A percentile compares a stretch with the other conserved stretches of the same genome.
Evolutionary conservation across 2,329 filamentous ascomycete species (phyloP).

Genomic region (Diplodia seriata): DNA sequence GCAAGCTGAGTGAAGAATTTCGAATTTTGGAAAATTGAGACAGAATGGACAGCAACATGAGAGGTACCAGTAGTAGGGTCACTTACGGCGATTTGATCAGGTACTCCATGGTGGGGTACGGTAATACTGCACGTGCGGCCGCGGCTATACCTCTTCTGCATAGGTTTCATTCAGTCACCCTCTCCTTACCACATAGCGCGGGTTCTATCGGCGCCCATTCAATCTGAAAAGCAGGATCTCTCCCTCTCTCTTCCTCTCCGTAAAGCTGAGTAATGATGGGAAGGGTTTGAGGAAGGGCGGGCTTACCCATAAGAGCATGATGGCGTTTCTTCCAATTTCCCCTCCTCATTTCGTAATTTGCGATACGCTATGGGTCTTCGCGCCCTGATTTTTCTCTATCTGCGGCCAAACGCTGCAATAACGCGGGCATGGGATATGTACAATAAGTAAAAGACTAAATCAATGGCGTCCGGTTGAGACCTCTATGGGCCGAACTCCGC

Average conservation of each 20-base stretch:
- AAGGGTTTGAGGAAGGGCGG: neutral
- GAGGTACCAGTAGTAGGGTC: neutral
- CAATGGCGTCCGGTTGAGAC: neutral
- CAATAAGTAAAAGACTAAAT: slow-evolving; percentile 20
- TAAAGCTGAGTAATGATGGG: slow-evolving; percentile 15
- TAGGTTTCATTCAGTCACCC: neutral
- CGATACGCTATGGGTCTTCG: neutral
- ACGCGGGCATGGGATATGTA: slow-evolving; percentile 9
- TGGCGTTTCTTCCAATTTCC: slow-evolving; percentile 19
- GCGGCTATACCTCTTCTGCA: neutral
- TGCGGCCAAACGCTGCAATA: neutral
- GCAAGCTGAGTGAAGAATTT: neutral
- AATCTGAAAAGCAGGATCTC: slow-evolving; percentile 15
- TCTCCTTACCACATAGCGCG: slow-evolving; percentile 16
- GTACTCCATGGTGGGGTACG: neutral
- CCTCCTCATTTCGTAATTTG: neutral
- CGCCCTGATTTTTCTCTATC: neutral
- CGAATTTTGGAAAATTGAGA: neutral
- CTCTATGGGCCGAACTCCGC: neutral
- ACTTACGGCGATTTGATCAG: neutral
- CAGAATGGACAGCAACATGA: neutral
- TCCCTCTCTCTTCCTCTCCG: neutral
- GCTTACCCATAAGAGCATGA: neutral
- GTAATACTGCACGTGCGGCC: neutral
- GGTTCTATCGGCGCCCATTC: neutral